A percentile compares a stretch with the other conserved stretches of the same genome.
Evolutionary conservation across 2,329 filamentous ascomycete genomes (phyloP).

Genomic region (Reticulascus tulasneorum): DNA sequence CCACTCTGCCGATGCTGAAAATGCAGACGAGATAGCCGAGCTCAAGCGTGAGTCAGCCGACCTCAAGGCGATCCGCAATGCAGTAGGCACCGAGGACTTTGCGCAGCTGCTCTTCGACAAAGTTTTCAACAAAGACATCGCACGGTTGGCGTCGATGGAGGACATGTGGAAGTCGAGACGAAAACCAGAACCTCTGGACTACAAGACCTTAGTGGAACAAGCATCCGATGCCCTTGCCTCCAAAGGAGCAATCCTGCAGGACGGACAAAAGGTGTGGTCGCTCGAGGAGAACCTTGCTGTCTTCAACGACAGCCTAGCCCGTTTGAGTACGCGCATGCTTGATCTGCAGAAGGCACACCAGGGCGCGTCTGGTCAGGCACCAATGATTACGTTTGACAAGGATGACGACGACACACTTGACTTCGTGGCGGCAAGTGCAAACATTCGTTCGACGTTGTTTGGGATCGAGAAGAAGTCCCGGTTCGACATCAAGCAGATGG

Average conservation of each 20-base stretch:
- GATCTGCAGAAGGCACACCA: constrained; percentile 50
- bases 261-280: constrained; percentile 78
- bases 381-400: constrained; percentile 87
- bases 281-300: constrained; percentile 78
- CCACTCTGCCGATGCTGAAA: constrained; percentile 74
- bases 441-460: constrained; percentile 85
- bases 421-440: constrained; percentile 87
- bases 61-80: constrained; percentile 74
- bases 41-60: constrained; percentile 79
- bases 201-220: constrained; percentile 54
- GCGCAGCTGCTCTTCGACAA: constrained; percentile 83
- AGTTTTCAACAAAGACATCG: constrained; percentile 82
- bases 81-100: constrained; percentile 76
- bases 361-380: constrained; percentile 46
- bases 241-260: constrained; percentile 52
- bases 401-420: constrained; percentile 93
- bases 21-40: constrained; percentile 82
- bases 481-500: constrained; percentile 99
- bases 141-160: constrained; percentile 77
- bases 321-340: constrained; percentile 70
- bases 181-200: constrained; percentile 70
- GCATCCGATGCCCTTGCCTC: constrained; percentile 43
- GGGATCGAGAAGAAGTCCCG: constrained; percentile 83
- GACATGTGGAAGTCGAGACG: constrained; percentile 92
- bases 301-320: constrained; percentile 77